Evolutionary conservation across 1,139 yeast genomes (phyloP).

Genomic region (Suhomyces bribrorum): DNA sequence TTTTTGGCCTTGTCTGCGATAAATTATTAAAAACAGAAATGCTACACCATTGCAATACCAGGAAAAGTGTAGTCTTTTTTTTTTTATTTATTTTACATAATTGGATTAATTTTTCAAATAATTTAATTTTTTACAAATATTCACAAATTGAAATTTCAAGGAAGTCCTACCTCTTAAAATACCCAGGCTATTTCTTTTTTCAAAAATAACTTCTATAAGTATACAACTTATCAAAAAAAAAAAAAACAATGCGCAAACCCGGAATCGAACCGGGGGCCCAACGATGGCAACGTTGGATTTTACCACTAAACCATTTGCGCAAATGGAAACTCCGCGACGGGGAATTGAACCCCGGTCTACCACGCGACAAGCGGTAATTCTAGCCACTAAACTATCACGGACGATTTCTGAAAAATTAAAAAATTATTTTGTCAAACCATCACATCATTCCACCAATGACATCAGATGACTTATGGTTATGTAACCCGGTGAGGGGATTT

Average conservation of each 20-base stretch:
- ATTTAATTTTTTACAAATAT: too few species aligned
- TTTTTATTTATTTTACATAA: too few species aligned
- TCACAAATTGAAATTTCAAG: too few species aligned
- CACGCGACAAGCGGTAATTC: conserved; percentile 56
- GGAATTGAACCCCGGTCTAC: conserved; percentile 73
- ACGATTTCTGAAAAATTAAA: conserved; percentile 14
- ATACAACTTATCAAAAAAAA: conserved; percentile 45
- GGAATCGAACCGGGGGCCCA: conserved; percentile 19
- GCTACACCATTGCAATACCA: too few species aligned
- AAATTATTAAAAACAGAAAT: too few species aligned
- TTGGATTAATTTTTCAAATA: too few species aligned
- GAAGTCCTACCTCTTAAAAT: not conserved
- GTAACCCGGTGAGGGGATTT: not conserved
- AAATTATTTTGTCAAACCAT: conserved; percentile 2
- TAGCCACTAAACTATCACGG: conserved; percentile 52
- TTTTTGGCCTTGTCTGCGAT: too few species aligned
- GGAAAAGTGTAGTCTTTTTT: too few species aligned
- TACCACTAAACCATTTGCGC: conserved; percentile 19
- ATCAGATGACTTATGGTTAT: not conserved
- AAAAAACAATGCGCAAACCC: conserved; percentile 16
- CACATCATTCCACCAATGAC: not conserved
- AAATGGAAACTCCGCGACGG: conserved; percentile 55
- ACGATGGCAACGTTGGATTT: conserved; percentile 19
- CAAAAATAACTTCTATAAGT: too few species aligned
- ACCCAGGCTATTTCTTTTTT: too few species aligned